Conservation (phyloP, 2,329 filamentous ascomycete genomes). For the Sphaceloma murrayae region DNA sequence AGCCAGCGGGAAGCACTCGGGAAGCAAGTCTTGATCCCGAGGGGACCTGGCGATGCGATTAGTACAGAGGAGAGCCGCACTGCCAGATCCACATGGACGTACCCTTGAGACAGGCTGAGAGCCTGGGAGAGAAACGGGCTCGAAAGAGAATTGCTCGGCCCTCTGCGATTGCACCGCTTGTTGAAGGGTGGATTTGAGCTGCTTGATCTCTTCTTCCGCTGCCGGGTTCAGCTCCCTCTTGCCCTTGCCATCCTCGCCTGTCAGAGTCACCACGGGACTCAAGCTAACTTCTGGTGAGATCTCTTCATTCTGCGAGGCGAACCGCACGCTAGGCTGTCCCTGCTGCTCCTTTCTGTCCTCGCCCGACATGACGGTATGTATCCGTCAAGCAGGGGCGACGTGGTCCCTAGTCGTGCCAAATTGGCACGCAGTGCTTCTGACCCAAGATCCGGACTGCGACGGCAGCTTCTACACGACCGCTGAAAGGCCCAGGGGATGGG, state of each 20-base stretch:
- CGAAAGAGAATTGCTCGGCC: constrained; percentile 79
- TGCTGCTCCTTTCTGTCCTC: constrained; percentile 2
- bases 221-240: constrained; percentile 33
- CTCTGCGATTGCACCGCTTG: constrained; percentile 71
- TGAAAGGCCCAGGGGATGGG: too few species aligned
- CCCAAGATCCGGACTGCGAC: too few species aligned
- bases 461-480: too few species aligned
- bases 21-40: constrained; percentile 38
- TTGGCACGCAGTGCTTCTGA: constrained; percentile 6
- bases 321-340: constrained; percentile 50
- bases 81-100: constrained; percentile 34
- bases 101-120: constrained; percentile 78
- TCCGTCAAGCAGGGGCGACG: neutral
- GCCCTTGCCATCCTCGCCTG: constrained; percentile 21
- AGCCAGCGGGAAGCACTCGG: constrained; percentile 29
- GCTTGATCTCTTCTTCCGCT: constrained; percentile 53
- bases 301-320: constrained; percentile 61
- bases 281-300: constrained; percentile 45
- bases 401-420: too few species aligned
- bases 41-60: constrained; percentile 31
- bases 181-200: constrained; percentile 63
- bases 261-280: constrained; percentile 25
- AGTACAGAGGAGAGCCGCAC: constrained; percentile 25
- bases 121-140: constrained; percentile 78
- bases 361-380: neutral